Base-by-base conservation (phyloP, 768 basidiomycete species). In the Tylopilus vinaceipallidus region DNA sequence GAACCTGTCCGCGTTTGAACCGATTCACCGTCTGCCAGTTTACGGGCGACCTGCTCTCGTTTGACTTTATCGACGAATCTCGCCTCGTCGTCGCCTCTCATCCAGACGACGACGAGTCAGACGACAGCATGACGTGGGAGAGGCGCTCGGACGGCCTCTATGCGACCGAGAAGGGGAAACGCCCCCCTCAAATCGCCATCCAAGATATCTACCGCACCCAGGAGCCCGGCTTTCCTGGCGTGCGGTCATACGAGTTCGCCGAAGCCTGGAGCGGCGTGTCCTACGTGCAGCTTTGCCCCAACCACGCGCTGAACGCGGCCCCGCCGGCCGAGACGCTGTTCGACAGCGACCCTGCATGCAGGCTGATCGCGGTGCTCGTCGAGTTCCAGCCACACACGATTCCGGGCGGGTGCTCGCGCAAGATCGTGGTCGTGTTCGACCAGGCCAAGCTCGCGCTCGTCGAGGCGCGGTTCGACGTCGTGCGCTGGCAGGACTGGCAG, bases 401-500 rank as follows among this genome's bases (percentile, higher is more conserved):
- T 24, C 67, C 68, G 17, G 68, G 54, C 23, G 61, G 65, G 32
- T 56, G 71, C 62, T 60, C 64, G 47, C 55, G 64, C 63, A 59
- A 75, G 75, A 57, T 83, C 73, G 77, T 53, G 19, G 67, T 83
- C 47, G 75, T 82, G 47, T 70, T 83, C 47, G 75, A 76, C 47
- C 81, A 83, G 56, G 71, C 75, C 33, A 77, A 78, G 57, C 75
- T 83, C 62, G 55, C 58, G 43, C 72, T 71, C 14, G 70, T 69
- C 45, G 69, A 71, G 32, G 71, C 75, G 23, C 71, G 64, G 36
- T 77, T 80, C 50, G 73, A 72, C 42, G 58, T 60, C 32, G 73
- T 83, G 27, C 71, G 77, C 11, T 84, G 82, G 82, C 71, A 68
- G 52, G 73, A 77, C 34, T 84, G 81, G 82, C 74, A 74, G 44